These are phyloP conservation scores for Ophiostoma himal-ulmi DNA, from an alignment of 2,329 filamentous ascomycete genomes.

Conservation along the genomic window DNA sequence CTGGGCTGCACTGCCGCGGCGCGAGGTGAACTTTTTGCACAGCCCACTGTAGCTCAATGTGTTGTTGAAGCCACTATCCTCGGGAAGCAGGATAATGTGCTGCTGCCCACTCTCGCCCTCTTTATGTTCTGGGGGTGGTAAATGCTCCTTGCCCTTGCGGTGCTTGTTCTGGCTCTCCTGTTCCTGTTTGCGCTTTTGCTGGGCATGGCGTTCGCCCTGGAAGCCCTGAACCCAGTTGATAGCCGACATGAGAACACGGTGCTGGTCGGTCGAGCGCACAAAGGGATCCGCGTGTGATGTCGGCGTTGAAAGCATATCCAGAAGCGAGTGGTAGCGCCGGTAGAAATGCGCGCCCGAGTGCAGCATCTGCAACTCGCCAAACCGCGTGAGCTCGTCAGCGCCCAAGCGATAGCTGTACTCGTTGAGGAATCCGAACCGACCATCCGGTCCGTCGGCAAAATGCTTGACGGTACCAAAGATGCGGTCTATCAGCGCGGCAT, in stretches of 20 bases:
- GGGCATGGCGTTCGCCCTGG: slow-evolving; percentile 46
- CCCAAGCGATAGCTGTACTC: slow-evolving; percentile 63
- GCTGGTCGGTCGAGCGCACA: slow-evolving; percentile 40
- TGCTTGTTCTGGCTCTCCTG: slow-evolving; percentile 27
- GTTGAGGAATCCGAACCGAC: slow-evolving; percentile 63
- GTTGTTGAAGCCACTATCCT: slow-evolving; percentile 65
- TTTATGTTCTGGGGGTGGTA: not conserved
- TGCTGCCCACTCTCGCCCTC: slow-evolving; percentile 11
- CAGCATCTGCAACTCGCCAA: slow-evolving; percentile 64
- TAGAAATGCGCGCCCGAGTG: slow-evolving; percentile 74
- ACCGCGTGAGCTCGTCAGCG: slow-evolving; percentile 49
- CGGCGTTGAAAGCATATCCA: slow-evolving; percentile 24
- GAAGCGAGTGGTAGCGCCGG: slow-evolving; percentile 60
- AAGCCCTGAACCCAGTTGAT: slow-evolving; percentile 71
- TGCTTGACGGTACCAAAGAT: slow-evolving; percentile 50
- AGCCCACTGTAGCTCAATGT: slow-evolving; percentile 64
- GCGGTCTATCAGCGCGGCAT: slow-evolving; percentile 57
- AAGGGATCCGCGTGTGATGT: slow-evolving; percentile 41
- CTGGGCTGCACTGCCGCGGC: slow-evolving; percentile 47
- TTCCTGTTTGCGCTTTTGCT: slow-evolving; percentile 27
- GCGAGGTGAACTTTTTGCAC: slow-evolving; percentile 64
- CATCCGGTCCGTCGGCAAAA: slow-evolving; percentile 49
- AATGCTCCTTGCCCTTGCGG: not conserved
- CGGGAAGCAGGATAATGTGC: slow-evolving; percentile 61
- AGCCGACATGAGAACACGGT: slow-evolving; percentile 52